A percentile compares a stretch with the other conserved stretches of the same genome.
These are phyloP conservation scores for Linnemannia hyalina DNA, from an alignment of 192 early-diverging fungal genomes.

Conservation along the genomic window DNA sequence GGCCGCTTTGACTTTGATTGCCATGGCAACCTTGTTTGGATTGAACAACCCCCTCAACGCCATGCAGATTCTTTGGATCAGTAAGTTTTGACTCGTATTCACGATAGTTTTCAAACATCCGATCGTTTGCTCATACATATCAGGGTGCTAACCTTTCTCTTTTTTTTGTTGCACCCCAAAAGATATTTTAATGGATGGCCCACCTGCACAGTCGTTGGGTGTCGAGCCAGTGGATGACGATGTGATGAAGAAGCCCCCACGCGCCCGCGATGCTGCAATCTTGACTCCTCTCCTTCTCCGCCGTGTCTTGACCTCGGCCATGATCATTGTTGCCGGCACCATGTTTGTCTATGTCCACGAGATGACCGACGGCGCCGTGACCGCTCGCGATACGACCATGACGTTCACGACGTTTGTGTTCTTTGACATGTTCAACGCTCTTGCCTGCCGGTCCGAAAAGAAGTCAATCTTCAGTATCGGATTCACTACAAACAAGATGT, in stretches of 20 bases:
- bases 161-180: constrained; percentile 1
- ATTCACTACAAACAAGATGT: constrained; percentile 89
- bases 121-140: background rate
- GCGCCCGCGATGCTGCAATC: constrained; percentile 82
- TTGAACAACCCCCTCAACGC: constrained; percentile 94
- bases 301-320: constrained; percentile 84
- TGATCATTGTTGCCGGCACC: constrained; percentile 87
- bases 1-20: constrained; percentile 91
- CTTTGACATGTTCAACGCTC: constrained; percentile 96
- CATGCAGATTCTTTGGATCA: constrained; percentile 99
- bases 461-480: constrained; percentile 88
- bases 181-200: constrained; percentile 99
- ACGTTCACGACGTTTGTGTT: constrained; percentile 98
- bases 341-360: constrained; percentile 84
- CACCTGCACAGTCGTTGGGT: constrained; percentile 96
- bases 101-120: background rate
- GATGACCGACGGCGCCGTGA: constrained; percentile 79
- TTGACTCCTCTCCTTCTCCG: constrained; percentile 78
- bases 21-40: constrained; percentile 87
- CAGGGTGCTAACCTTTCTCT: constrained; percentile 6
- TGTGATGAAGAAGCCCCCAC: constrained; percentile 91
- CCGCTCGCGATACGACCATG: constrained; percentile 90
- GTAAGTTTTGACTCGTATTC: constrained; percentile 64
- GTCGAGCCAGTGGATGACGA: constrained; percentile 95
- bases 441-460: constrained; percentile 89